phyloP scores from a whole-genome alignment of 2,329 filamentous ascomycete genomes.

The Acephala macrosclerotiorum region DNA sequence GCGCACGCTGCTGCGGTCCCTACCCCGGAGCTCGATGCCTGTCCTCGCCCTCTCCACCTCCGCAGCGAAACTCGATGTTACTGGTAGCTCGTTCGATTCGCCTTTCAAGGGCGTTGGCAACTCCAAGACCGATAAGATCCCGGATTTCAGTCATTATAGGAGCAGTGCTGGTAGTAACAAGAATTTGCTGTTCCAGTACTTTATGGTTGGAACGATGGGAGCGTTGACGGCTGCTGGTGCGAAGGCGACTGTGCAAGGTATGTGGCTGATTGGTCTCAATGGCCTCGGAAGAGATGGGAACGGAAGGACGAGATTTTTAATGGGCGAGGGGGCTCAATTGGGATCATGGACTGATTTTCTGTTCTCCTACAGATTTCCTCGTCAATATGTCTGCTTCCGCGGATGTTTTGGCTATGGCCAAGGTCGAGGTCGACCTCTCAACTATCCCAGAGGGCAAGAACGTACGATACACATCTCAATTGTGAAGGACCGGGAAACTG shows the following conservation, averaged over 20 bases:
- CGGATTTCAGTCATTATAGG: conserved; percentile 89
- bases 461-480: conserved; percentile 61
- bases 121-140: conserved; percentile 73
- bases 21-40: conserved; percentile 50
- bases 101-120: conserved; percentile 63
- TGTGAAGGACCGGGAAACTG: conserved; percentile 18
- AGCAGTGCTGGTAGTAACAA: conserved; percentile 70
- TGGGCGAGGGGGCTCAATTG: conserved; percentile 28
- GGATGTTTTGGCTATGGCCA: conserved; percentile 98
- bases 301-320: conserved; percentile 4
- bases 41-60: conserved; percentile 63
- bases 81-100: conserved; percentile 63
- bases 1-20: conserved; percentile 71
- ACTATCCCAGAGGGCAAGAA: conserved; percentile 99
- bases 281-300: conserved; percentile 10
- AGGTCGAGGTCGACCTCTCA: conserved; percentile 95
- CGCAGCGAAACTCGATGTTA: conserved; percentile 40
- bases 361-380: conserved; percentile 79
- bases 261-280: conserved; percentile 46
- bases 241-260: conserved; percentile 98
- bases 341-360: conserved; percentile 33
- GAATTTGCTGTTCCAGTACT: conserved; percentile 91
- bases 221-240: conserved; percentile 90
- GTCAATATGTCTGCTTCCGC: conserved; percentile 99
- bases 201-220: conserved; percentile 97